Evolutionary conservation across 169 alveolate species (phyloP), one percentile per base, ranked within the genome.

Genomic region (Babesia sp.): DNA sequence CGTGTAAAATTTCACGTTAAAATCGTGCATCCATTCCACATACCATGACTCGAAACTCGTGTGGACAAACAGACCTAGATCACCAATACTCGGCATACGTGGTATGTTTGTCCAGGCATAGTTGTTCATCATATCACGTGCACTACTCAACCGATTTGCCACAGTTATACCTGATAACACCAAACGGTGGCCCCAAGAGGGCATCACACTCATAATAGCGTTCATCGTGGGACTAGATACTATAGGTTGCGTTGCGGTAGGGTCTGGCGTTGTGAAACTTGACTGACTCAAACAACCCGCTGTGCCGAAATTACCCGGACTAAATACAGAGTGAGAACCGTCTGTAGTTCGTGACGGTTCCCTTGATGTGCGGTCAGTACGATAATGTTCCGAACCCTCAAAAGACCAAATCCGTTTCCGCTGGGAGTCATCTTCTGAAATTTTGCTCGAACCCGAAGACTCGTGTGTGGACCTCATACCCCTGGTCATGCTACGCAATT

Each of bases 21-120:
- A 80, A 11, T 57, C 71, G 57, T 80, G 84, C 88, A 80, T 80
- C 88, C 88, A 80, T 3, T 80, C 75, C 33, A 80, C 80, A 37
- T 80, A 80, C 77, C 76, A 42, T 2, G 37, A 6, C 50, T 80
- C 88, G 42, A 67, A 24, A 12, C 37, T 60, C 20, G 67, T 54
- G 55, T 58, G 60, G 20, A 66, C 51, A 51, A 80, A 80, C 51
- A 80, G n/a, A 6, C 76, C 83, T 7, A 80, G 31, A n/a, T 22
- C 20, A 42, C 68, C 68, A 29, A 24, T 37, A 20, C 50, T 34
- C n/a, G 86, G 86, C 74, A 55, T 36, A 26, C 24, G 6, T 24
- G 59, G 54, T 16, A 34, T 4, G 16, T 24, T 63, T 4, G 75
- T 37, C 86, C 86, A 78, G 8, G 53, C 37, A 20, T 56, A 50